phyloP scores from a whole-genome alignment of 805 yeast species.

The Danielia oregonensis region DNA sequence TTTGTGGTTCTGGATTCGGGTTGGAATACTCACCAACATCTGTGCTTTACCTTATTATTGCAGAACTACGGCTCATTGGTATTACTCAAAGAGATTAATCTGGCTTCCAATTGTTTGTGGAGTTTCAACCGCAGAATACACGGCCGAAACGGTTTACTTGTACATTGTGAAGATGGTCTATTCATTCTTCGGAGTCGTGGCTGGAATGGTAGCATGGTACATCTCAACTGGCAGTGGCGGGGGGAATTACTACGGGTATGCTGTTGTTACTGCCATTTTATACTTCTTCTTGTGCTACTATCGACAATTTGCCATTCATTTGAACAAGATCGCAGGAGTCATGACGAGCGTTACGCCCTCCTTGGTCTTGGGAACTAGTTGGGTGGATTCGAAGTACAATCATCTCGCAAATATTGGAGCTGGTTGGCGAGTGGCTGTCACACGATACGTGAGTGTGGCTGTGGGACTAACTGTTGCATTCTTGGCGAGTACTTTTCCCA shows the following conservation, averaged over 20 bases:
- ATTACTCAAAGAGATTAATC: conserved; percentile 20
- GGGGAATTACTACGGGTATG: conserved; percentile 32
- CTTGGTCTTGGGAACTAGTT: conserved; percentile 32
- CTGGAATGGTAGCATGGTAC: conserved; percentile 33
- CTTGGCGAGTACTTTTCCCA: conserved; percentile 28
- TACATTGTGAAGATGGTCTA: conserved; percentile 21
- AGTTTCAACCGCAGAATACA: conserved; percentile 26
- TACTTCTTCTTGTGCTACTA: conserved; percentile 21
- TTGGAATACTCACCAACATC: conserved; percentile 19
- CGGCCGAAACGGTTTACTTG: conserved; percentile 28
- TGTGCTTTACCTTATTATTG: conserved; percentile 26
- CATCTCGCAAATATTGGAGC: conserved; percentile 21
- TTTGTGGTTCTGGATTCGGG: conserved; percentile 29
- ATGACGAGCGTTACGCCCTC: conserved; percentile 25
- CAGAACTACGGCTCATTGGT: conserved; percentile 27
- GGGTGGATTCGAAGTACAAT: conserved; percentile 22
- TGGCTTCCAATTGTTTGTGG: conserved; percentile 33
- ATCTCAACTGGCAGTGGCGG: conserved; percentile 28
- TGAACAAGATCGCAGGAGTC: conserved; percentile 23
- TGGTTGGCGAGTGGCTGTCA: conserved; percentile 26
- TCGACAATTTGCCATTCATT: conserved; percentile 30
- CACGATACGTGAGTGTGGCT: conserved; percentile 25
- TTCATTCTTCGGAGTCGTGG: conserved; percentile 26
- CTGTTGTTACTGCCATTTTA: conserved; percentile 25
- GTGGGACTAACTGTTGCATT: conserved; percentile 30